Percentiles rank a stretch among this genome's conserved stretches.
These are phyloP conservation scores for Exophiala oligosperma DNA, from an alignment of 2,329 filamentous ascomycete species.

Conservation along the genomic window DNA sequence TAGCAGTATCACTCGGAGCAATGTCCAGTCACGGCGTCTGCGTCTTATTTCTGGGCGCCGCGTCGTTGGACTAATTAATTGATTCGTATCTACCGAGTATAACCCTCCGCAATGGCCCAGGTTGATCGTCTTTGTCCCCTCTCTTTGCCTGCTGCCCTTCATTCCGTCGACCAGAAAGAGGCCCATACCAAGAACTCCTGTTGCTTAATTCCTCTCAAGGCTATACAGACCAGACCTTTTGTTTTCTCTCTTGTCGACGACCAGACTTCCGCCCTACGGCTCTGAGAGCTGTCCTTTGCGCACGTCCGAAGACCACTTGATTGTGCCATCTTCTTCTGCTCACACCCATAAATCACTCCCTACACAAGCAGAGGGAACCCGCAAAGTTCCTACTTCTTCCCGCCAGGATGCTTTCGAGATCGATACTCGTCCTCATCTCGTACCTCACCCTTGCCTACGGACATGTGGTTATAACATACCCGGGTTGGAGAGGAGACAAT, in stretches of 20 bases:
- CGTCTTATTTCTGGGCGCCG: conserved; percentile 11
- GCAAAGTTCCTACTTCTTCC: neutral
- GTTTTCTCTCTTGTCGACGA: neutral
- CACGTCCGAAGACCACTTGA: conserved; percentile 17
- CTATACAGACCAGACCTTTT: no score
- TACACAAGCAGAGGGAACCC: neutral
- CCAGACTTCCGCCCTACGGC: neutral
- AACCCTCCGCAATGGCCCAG: neutral
- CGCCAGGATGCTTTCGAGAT: conserved; percentile 19
- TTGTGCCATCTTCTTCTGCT: conserved; percentile 14
- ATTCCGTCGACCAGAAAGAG: conserved; percentile 9
- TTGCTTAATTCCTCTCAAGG: neutral
- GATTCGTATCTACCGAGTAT: neutral
- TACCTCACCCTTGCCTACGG: conserved; percentile 43
- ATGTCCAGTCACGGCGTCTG: conserved; percentile 22
- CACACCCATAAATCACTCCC: neutral
- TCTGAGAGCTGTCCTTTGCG: neutral
- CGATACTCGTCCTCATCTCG: conserved; percentile 33
- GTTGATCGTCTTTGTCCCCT: neutral
- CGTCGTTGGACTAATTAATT: conserved; percentile 3
- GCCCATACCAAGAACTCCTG: neutral
- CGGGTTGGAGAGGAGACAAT: conserved; percentile 84
- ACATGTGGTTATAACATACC: conserved; percentile 83
- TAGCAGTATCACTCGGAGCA: conserved; percentile 3
- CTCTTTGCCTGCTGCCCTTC: neutral